Evolutionary conservation across 2,329 filamentous ascomycete species (phyloP).

Genomic region (Trichoderma citrinoviride): DNA sequence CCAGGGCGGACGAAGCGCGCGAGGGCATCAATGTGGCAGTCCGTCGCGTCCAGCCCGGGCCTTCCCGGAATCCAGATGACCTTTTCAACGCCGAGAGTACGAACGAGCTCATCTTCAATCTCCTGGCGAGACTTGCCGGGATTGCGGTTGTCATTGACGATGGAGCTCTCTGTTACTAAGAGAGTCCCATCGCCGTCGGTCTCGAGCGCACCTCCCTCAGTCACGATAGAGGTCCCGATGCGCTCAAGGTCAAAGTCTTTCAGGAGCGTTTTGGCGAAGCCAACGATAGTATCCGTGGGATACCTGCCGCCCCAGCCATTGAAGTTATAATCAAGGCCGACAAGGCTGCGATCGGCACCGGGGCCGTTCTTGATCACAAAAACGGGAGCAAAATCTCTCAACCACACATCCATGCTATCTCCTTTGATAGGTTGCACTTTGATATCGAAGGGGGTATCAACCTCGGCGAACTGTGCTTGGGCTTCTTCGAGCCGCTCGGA

Average conservation of each 20-base stretch:
- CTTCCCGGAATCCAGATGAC: conserved; percentile 32
- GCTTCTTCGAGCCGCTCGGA: conserved; percentile 23
- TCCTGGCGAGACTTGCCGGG: conserved; percentile 24
- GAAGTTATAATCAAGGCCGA: conserved; percentile 30
- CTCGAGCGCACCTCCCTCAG: conserved; percentile 32
- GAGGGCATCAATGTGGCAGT: conserved; percentile 33
- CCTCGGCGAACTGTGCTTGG: conserved; percentile 6
- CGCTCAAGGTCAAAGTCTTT: neutral
- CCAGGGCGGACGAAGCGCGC: conserved; percentile 30
- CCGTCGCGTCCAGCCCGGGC: conserved; percentile 28
- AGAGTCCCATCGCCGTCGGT: conserved; percentile 33
- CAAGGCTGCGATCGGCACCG: neutral
- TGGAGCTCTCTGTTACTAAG: conserved; percentile 31
- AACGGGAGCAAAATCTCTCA: conserved; percentile 31
- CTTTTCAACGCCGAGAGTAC: conserved; percentile 28
- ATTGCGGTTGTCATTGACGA: conserved; percentile 34
- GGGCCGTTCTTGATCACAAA: conserved; percentile 23
- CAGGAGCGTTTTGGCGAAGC: conserved; percentile 23
- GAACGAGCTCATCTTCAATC: conserved; percentile 27
- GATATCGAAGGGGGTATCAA: conserved; percentile 18
- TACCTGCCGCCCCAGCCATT: conserved; percentile 33
- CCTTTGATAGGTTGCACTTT: conserved; percentile 17
- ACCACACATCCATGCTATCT: conserved; percentile 29
- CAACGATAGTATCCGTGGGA: conserved; percentile 14
- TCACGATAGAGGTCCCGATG: conserved; percentile 19